Evolutionary conservation across 805 yeast genomes (phyloP).

Genomic region (Kodamaea sagamina): DNA sequence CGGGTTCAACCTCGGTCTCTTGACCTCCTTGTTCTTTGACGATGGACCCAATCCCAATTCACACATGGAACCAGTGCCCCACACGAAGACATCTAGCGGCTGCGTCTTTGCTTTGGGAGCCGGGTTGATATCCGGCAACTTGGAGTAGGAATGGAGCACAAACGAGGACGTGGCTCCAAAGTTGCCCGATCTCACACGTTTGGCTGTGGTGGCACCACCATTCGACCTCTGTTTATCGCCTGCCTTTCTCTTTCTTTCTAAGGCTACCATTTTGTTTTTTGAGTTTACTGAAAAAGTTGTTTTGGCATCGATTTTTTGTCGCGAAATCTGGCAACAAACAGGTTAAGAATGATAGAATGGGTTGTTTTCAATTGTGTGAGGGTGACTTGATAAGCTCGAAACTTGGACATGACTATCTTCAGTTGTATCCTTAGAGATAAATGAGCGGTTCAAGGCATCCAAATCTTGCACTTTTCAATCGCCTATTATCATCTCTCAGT

Average conservation of each 20-base stretch:
- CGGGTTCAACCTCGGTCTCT: slow-evolving; percentile 92
- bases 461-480: too few species aligned
- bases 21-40: slow-evolving; percentile 90
- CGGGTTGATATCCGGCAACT: slow-evolving; percentile 47
- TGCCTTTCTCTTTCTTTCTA: slow-evolving; percentile 38
- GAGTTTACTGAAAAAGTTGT: slow-evolving; percentile 6
- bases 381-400: too few species aligned
- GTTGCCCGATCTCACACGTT: slow-evolving; percentile 13
- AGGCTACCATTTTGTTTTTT: slow-evolving; percentile 42
- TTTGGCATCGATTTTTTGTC: slow-evolving; percentile 3
- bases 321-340: slow-evolving; percentile 1
- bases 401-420: too few species aligned
- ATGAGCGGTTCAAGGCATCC: too few species aligned
- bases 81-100: slow-evolving; percentile 78
- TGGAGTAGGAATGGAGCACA: slow-evolving; percentile 51
- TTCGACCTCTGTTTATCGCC: slow-evolving; percentile 15
- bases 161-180: slow-evolving; percentile 39
- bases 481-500: too few species aligned
- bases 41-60: slow-evolving; percentile 96
- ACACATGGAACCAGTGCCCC: slow-evolving; percentile 98
- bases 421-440: too few species aligned
- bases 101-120: slow-evolving; percentile 40
- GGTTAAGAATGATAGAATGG: too few species aligned
- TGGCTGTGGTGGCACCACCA: slow-evolving; percentile 21
- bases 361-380: neutral